Evolutionary conservation across 2,329 filamentous ascomycete genomes (phyloP).

Genomic region (Alternaria brassicae): DNA sequence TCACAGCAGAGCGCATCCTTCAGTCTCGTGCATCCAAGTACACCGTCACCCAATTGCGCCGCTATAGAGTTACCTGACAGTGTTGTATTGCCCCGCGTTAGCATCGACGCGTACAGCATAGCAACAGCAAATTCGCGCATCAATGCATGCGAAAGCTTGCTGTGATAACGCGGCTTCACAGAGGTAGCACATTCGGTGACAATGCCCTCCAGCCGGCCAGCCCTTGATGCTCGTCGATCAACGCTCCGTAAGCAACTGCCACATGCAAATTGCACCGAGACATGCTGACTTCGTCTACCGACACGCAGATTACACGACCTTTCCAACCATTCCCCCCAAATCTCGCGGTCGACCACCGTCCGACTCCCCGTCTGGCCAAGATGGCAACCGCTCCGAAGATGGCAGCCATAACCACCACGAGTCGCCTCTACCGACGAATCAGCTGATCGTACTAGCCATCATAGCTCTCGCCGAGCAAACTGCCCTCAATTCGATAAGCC

Average conservation of each 20-base stretch:
- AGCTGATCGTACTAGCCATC: conserved; percentile 84
- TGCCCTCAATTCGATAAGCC: conserved; percentile 93
- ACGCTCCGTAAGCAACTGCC: conserved; percentile 54
- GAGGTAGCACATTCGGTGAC: conserved; percentile 30
- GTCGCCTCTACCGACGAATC: conserved; percentile 80
- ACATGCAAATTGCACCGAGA: not conserved
- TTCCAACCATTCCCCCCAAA: conserved; percentile 76
- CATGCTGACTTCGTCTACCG: not conserved
- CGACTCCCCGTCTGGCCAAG: conserved; percentile 34
- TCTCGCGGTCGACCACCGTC: conserved; percentile 64
- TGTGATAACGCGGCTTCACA: conserved; percentile 18
- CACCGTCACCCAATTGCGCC: not conserved
- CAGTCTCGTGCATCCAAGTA: conserved; percentile 1
- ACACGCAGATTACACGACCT: conserved; percentile 72
- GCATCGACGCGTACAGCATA: not conserved
- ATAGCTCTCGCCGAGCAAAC: conserved; percentile 95
- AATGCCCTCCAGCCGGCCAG: conserved; percentile 46
- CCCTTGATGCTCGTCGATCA: conserved; percentile 55
- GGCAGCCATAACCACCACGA: conserved; percentile 54
- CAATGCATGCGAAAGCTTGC: conserved; percentile 22
- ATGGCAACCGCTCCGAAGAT: conserved; percentile 44
- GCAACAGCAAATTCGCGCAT: not conserved
- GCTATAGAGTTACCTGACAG: not conserved
- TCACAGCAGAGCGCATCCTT: not conserved
- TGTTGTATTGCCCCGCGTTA: not conserved